phyloP scores from a whole-genome alignment of 1,139 yeast genomes.

The Yarrowia galli region DNA sequence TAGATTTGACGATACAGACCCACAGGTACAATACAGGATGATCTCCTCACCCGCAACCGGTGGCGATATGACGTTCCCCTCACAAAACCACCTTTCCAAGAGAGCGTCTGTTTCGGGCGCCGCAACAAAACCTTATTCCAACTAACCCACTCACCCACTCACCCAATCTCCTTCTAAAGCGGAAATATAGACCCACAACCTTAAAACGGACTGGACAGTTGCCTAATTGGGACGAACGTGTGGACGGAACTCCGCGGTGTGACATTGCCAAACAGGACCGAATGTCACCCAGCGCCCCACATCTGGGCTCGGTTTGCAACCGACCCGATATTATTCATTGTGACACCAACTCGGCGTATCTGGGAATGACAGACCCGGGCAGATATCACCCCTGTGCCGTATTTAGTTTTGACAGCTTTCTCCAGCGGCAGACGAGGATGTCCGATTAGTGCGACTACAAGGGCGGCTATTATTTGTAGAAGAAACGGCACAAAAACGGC shows the following conservation, averaged over 20 bases:
- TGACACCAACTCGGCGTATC: constrained; percentile 2
- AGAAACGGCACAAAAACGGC: not conserved
- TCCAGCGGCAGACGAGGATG: not conserved
- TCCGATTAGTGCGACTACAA: not conserved
- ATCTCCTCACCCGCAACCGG: no score
- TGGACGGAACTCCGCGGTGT: not conserved
- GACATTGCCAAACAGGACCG: not conserved
- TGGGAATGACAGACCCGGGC: not conserved
- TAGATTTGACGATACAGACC: no score
- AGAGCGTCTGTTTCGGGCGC: not conserved
- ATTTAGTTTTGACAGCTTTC: not conserved
- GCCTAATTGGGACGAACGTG: constrained; percentile 1
- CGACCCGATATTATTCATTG: not conserved
- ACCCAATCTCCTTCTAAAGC: not conserved
- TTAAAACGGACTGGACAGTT: not conserved
- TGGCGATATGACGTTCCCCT: no score
- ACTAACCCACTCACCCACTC: not conserved
- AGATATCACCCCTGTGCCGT: not conserved
- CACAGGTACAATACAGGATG: no score
- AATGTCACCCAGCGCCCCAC: not conserved
- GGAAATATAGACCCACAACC: constrained; percentile 19
- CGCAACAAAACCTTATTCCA: not conserved
- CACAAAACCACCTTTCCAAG: not conserved
- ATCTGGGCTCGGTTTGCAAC: not conserved
- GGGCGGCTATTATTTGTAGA: not conserved